Evolutionary conservation across 2,329 filamentous ascomycete species (phyloP), one percentile per base, ranked within the genome.

Genomic region (Albophoma yamanashiensis): DNA sequence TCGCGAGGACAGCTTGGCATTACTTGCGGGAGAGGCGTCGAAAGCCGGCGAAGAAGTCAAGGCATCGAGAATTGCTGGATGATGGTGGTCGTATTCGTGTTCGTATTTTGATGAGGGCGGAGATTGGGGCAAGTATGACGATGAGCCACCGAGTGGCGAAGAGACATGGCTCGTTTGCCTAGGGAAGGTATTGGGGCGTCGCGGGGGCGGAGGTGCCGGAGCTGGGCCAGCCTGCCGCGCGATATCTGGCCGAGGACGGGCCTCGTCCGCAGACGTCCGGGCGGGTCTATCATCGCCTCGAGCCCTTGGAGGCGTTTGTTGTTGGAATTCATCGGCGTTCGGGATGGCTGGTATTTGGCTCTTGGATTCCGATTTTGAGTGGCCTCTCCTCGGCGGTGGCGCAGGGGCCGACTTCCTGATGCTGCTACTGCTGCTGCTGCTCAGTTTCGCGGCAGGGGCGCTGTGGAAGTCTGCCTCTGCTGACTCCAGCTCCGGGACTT

Each of bases 161-260:
- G 65, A 61, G 17, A 63, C 50, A 25, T 66, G 66, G 42, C 61
- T 68, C 3, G 67, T 64, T 50, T 70, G 71, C 43, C 69, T 74
- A n/a, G 73, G 68, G 20, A 64, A 67, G 55, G 76, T 74, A 39
- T 73, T 73, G 8, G 77, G 77, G 38, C 83, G 76, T 53, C 82
- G 76, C 11, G 83, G 81, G 1, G 83, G 82, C 22, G 83, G 82
- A 20, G 83, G 82, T 11, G 79, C 77, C 0, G 81, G 82, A 0
- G 75, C 76, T 59, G 73, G 71, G 22, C 70, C 67, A 60, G 72
- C 73, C 57, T 74, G 71, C 47, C 78, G 78, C 40, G 77, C 65
- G 62, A 77, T 79, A 25, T 78, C 78, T 4, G 79, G 71, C 9
- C 78, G 75, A 1, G 79, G 79, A 5, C 74, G 70, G 6, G 70